Evolutionary conservation across 2,329 filamentous ascomycete genomes (phyloP).

Genomic region (Botrytis hyacinthi): DNA sequence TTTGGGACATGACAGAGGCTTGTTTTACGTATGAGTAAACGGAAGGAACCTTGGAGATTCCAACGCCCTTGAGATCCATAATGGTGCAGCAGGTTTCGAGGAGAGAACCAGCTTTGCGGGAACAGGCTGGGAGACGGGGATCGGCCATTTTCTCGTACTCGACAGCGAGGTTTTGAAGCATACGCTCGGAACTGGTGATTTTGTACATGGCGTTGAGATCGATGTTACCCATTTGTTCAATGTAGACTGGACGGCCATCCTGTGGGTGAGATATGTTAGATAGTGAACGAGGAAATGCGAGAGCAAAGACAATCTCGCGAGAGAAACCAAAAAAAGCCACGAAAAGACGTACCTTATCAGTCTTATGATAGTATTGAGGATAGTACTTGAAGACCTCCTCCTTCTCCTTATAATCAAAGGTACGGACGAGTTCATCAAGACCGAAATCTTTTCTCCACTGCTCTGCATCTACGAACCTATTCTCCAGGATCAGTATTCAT

Average conservation of each 20-base stretch:
- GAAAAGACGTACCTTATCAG: constrained; percentile 63
- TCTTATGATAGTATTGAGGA: constrained; percentile 99
- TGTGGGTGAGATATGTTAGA: constrained; percentile 40
- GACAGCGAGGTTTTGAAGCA: constrained; percentile 93
- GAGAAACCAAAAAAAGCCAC: background rate
- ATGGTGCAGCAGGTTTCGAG: constrained; percentile 98
- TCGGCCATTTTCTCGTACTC: constrained; percentile 97
- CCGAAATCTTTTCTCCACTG: constrained; percentile 86
- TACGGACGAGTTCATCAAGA: constrained; percentile 76
- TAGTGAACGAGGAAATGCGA: background rate
- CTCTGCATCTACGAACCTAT: constrained; percentile 86
- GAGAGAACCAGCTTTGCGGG: constrained; percentile 82
- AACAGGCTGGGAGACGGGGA: constrained; percentile 90
- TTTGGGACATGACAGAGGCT: constrained; percentile 88
- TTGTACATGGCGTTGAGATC: constrained; percentile 87
- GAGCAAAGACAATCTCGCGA: background rate
- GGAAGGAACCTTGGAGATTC: constrained; percentile 72
- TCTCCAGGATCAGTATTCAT: constrained; percentile 22
- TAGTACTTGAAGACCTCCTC: constrained; percentile 84
- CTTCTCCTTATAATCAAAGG: constrained; percentile 87
- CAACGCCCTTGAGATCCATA: constrained; percentile 96
- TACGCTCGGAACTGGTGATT: constrained; percentile 88
- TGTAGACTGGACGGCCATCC: constrained; percentile 97
- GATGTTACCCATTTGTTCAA: constrained; percentile 92
- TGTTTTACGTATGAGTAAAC: constrained; percentile 87